Conservation (phyloP, 1,284 basidiomycete species). For the Fomitopsis betulina region DNA sequence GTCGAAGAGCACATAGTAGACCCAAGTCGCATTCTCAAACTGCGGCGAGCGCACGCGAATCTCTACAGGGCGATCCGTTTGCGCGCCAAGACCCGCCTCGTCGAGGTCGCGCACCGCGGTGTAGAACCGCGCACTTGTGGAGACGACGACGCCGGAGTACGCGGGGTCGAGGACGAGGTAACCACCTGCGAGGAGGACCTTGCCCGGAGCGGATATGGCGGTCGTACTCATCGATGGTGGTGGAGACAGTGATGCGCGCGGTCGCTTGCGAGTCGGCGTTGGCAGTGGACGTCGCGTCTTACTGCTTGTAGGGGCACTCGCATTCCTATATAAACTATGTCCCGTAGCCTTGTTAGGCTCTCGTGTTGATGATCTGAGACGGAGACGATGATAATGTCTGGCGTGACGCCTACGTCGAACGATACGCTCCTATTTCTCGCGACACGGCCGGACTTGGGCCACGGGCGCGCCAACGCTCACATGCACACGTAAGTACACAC, state of each 20-base stretch:
- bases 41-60: constrained; percentile 89
- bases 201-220: constrained; percentile 89
- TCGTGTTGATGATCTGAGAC: background rate
- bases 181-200: constrained; percentile 91
- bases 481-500: background rate
- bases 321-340: background rate
- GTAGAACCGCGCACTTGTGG: constrained; percentile 93
- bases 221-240: constrained; percentile 40
- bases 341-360: background rate
- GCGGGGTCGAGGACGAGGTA: constrained; percentile 89
- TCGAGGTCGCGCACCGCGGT: constrained; percentile 46
- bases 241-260: background rate
- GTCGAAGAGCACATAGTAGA: constrained; percentile 52
- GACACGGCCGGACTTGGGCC: constrained; percentile 1
- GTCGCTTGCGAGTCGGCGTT: background rate
- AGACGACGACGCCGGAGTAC: constrained; percentile 83
- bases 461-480: background rate
- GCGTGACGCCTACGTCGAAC: constrained; percentile 3
- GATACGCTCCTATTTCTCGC: constrained; percentile 3
- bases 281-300: background rate
- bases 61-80: constrained; percentile 22
- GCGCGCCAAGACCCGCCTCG: constrained; percentile 16
- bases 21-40: constrained; percentile 80
- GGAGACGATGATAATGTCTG: background rate
- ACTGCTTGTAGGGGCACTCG: background rate